phyloP scores from a whole-genome alignment of 129 eudicot species.

The Erigeron canadensis region DNA sequence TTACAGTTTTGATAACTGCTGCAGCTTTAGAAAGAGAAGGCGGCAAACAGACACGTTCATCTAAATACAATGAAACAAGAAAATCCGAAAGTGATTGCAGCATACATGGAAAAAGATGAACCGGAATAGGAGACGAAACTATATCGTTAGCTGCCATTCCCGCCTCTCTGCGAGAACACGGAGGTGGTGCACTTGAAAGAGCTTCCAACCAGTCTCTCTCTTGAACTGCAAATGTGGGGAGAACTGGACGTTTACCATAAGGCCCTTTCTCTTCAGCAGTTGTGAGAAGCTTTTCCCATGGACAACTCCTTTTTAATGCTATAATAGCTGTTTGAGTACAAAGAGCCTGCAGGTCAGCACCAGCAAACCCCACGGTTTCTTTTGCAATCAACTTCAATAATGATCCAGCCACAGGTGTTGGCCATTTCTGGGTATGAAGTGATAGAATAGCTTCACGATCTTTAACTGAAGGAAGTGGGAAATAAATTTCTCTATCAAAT shows the following conservation, averaged over 20 bases:
- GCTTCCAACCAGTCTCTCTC: conserved; percentile 97
- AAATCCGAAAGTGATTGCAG: conserved; percentile 61
- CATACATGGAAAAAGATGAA: conserved; percentile 69
- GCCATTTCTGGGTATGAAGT: conserved; percentile 92
- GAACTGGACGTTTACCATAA: conserved; percentile 52
- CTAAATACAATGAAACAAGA: conserved; percentile 60
- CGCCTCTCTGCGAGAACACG: conserved; percentile 91
- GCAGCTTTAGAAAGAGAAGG: conserved; percentile 55
- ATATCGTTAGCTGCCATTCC: conserved; percentile 88
- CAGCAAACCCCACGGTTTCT: conserved; percentile 89
- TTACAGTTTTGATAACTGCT: conserved; percentile 41
- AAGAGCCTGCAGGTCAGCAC: conserved; percentile 98
- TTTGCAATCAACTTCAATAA: conserved; percentile 67
- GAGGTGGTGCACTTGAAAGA: conserved; percentile 81
- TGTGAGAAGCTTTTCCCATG: conserved; percentile 63
- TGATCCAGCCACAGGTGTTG: conserved; percentile 66
- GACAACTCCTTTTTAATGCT: conserved; percentile 73
- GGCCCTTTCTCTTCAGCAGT: conserved; percentile 57
- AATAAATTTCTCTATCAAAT: conserved; percentile 90
- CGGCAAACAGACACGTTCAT: conserved; percentile 79
- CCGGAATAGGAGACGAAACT: conserved; percentile 58
- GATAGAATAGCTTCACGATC: conserved; percentile 92
- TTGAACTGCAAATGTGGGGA: conserved; percentile 69
- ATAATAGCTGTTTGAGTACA: conserved; percentile 93
- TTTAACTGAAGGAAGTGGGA: conserved; percentile 72